Conservation (phyloP, 257 asterid species). For the Scutellaria minor region DNA sequence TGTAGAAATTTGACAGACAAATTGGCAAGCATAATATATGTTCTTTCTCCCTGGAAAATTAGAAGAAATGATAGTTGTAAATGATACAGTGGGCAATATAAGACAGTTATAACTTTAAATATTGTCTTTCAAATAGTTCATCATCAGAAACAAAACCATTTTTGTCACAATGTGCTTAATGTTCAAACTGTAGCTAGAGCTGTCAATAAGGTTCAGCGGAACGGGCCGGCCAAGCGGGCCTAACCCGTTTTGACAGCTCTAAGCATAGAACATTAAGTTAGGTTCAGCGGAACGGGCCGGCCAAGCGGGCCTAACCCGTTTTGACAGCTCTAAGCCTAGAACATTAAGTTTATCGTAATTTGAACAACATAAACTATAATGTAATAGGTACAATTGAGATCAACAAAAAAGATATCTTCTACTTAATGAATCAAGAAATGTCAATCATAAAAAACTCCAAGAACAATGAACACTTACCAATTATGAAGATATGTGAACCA, state of each 20-base stretch:
- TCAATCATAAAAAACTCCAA: constrained; percentile 28
- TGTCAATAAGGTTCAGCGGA: too few relatives aligned
- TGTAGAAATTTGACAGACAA: background rate
- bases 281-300: too few relatives aligned
- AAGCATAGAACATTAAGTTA: background rate
- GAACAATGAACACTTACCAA: constrained; percentile 45
- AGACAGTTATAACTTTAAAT: background rate
- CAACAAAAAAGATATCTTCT: constrained; percentile 8
- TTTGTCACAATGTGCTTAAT: background rate
- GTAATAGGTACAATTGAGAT: background rate
- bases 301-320: too few relatives aligned
- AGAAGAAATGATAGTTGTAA: too few relatives aligned
- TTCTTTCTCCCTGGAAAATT: background rate
- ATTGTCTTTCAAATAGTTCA: background rate
- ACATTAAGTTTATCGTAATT: background rate
- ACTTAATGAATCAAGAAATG: constrained; percentile 10
- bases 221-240: too few relatives aligned
- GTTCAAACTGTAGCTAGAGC: background rate
- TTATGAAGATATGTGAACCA: constrained; percentile 51
- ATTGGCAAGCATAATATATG: constrained; percentile 13
- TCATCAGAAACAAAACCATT: background rate
- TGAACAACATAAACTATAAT: background rate
- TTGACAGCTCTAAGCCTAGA: too few relatives aligned
- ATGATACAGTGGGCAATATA: background rate
- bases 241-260: too few relatives aligned